Base-by-base conservation (phyloP, 768 basidiomycete species). In the Russula sp. region DNA sequence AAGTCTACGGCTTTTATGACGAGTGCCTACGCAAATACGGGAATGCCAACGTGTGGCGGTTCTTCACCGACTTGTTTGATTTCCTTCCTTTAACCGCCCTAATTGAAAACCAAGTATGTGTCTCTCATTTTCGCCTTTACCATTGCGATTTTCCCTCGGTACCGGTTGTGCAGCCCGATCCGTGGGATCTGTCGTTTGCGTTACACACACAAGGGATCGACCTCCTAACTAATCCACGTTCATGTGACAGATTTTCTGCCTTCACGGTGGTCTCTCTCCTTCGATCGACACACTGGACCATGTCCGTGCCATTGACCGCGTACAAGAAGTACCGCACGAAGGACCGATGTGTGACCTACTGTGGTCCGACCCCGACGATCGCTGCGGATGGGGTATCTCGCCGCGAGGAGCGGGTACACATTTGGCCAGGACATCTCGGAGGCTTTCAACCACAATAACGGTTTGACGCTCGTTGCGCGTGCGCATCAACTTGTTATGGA, bases 231-330 rank as follows among this genome's bases (percentile, higher is more conserved):
- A 32, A 64, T 63, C 59, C 53, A 51, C 61, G 52, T 57, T 58
- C 61, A 55, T 61, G 57, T 61, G 53, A 32, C 72, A 98, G 96
- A 98, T 98, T 84, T 98, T 98, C 83, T 98, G 96, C 76, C 83
- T 98, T 61, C 95, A 98, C 74, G 96, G 96, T 51, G 95, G 96
- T 60, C 87, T 98, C 44, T 98, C 95, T 59, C 97, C 97, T 22
- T 98, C 97, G 65, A 98, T 98, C 77, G 96, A 99, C 79, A 98
- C 97, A 69, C 89, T 99, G 69, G 97, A 99, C 81, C 97, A 99
- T 73, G 96, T 99, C 68, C 92, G 97, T 67, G 89, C 93, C 55
- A 98, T 99, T 73, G 97, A 99, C 80, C 90, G 97, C 61, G 94
- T 98, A 70, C 97, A 99, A 77, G 97, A 99, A 74, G 97, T 99